Percentiles rank a stretch among this genome's conserved stretches.
These are phyloP conservation scores for Clitopilus passeckerianus DNA, from an alignment of 768 basidiomycete species.

Conservation along the genomic window DNA sequence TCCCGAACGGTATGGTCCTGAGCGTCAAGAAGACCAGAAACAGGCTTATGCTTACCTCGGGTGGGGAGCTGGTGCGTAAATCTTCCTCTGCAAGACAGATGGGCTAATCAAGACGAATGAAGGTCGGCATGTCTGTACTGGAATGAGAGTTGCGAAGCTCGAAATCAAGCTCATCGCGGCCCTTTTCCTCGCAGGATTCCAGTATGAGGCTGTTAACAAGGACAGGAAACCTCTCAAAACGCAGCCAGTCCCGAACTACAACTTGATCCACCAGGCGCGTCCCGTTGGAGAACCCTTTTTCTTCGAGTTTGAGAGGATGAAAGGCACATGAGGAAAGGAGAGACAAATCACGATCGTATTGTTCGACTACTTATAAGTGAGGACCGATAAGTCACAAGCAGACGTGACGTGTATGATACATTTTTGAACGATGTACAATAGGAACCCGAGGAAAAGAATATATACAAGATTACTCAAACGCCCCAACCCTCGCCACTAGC, in stretches of 20 bases:
- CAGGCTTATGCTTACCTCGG: slow-evolving; percentile 24
- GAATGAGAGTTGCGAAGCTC: slow-evolving; percentile 30
- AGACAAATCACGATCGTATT: background rate
- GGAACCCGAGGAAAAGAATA: background rate
- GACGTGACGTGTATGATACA: background rate
- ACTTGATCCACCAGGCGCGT: slow-evolving; percentile 19
- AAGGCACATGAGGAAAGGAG: background rate
- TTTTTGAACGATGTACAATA: background rate
- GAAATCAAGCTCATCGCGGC: slow-evolving; percentile 29
- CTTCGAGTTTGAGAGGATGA: slow-evolving; percentile 16
- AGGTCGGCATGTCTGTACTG: slow-evolving; percentile 31
- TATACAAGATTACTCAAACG: background rate
- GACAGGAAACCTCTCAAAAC: slow-evolving; percentile 15
- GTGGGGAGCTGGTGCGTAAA: slow-evolving; percentile 29
- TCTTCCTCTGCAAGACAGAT: background rate
- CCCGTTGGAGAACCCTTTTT: slow-evolving; percentile 17
- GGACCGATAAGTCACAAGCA: background rate
- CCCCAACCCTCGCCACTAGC: background rate
- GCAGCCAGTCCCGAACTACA: slow-evolving; percentile 19
- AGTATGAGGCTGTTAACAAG: slow-evolving; percentile 24
- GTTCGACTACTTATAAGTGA: background rate
- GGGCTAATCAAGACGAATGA: background rate
- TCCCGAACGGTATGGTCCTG: slow-evolving; percentile 21
- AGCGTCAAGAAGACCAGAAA: slow-evolving; percentile 27
- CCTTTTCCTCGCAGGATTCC: slow-evolving; percentile 23